These are phyloP conservation scores for sunflower (Helianthus annuus) DNA, from an alignment of 129 eudicot genomes.

Conservation along the genomic window DNA sequence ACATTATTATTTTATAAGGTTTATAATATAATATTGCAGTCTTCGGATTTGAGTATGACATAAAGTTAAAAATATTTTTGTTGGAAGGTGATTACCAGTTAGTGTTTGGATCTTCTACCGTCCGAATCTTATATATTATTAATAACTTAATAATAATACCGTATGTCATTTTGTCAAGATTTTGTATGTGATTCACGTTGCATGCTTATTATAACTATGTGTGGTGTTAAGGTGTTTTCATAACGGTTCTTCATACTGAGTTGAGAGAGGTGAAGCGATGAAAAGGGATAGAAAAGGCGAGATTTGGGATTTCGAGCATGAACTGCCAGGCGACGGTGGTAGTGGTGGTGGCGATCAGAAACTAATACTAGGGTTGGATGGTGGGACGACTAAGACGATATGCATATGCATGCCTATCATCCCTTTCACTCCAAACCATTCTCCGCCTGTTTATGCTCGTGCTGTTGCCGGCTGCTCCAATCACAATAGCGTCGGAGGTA, in stretches of 20 bases:
- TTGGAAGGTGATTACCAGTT: constrained; percentile 22
- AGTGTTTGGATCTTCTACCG: constrained; percentile 41
- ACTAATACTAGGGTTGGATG: constrained; percentile 73
- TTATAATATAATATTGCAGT: constrained; percentile 20
- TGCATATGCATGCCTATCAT: constrained; percentile 75
- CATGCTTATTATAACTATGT: neutral
- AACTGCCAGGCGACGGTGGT: constrained; percentile 14
- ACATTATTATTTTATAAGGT: constrained; percentile 9
- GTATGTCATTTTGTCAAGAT: constrained; percentile 21
- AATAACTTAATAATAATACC: neutral
- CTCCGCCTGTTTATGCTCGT: constrained; percentile 73
- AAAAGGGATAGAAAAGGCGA: constrained; percentile 66
- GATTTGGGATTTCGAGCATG: constrained; percentile 74
- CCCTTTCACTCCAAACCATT: constrained; percentile 38
- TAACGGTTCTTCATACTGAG: neutral
- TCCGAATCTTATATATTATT: constrained; percentile 21
- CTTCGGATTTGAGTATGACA: constrained; percentile 11
- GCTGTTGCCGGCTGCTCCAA: constrained; percentile 96
- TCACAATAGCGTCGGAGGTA: constrained; percentile 97
- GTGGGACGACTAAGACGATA: constrained; percentile 69
- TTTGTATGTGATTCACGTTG: constrained; percentile 24
- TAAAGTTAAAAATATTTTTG: constrained; percentile 16
- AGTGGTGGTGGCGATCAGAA: constrained; percentile 30
- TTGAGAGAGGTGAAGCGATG: constrained; percentile 28
- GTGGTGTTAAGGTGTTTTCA: constrained; percentile 7